Percentiles rank a stretch among this genome's conserved stretches.
Evolutionary conservation across 768 basidiomycete species (phyloP).

Genomic region (Cubamyces sp.): DNA sequence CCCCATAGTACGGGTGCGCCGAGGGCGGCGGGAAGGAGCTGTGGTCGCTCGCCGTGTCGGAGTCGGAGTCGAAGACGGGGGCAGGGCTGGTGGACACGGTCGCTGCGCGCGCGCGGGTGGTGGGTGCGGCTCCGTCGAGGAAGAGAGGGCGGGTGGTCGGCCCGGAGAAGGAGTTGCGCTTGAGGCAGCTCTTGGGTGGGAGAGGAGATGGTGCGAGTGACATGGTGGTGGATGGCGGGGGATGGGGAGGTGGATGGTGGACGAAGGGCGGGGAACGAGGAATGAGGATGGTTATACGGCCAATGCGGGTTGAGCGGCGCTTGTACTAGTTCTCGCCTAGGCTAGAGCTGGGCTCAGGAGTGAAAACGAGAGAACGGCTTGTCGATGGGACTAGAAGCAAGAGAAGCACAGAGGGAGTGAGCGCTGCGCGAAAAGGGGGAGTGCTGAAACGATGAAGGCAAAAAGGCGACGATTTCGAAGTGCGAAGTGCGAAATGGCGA

Average conservation of each 20-base stretch:
- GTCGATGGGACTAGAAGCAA: no score
- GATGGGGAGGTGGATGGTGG: neutral
- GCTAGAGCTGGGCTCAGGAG: no score
- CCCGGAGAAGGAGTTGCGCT: conserved; percentile 14
- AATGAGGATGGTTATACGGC: neutral
- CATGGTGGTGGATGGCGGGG: neutral
- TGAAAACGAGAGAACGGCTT: no score
- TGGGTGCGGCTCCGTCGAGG: neutral
- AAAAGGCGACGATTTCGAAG: neutral
- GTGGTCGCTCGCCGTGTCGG: neutral
- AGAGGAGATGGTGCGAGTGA: conserved; percentile 12
- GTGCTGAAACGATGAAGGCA: neutral
- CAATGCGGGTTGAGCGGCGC: no score
- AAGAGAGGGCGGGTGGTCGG: neutral
- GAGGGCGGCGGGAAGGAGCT: neutral
- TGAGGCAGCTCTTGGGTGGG: conserved; percentile 22
- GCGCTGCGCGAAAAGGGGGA: neutral
- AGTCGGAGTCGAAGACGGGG: neutral
- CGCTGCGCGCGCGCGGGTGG: neutral
- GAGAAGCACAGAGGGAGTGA: no score
- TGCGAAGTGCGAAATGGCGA: neutral
- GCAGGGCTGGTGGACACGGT: neutral
- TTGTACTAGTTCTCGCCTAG: no score
- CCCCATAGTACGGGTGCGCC: neutral
- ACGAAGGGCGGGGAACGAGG: neutral